Base-by-base conservation (phyloP, 208 protist genomes). In the Jaenimonas drosophilae region DNA sequence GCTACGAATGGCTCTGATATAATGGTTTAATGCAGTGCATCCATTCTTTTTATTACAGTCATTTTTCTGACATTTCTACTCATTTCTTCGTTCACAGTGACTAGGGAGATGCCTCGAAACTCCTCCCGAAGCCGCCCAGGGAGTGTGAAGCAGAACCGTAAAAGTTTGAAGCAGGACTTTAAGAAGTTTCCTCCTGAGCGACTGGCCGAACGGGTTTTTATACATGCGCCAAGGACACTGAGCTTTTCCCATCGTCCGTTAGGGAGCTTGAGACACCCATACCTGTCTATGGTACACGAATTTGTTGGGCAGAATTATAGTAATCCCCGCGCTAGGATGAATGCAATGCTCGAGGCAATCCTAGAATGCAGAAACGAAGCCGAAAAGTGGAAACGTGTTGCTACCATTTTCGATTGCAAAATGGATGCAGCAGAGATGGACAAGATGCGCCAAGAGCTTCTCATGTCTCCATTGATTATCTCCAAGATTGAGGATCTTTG, bases 221-320 rank as follows among this genome's bases (percentile, higher is more conserved):
- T 89, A 29, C 60, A 49, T 2, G 55, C 19, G 21, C 66, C 73
- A 1, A 55, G 81, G 27, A 45, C 59, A 5, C 50, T 90, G 33
- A 73, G 74, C 53, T 90, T 90, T 49, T 79, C 76, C 7, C 81
- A 90, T 44, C 58, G 81, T n/a, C 50, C 59, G 7, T n/a, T 71
- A 4, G 48, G 52, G 25, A 87, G 76, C 38, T 20, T 90, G 14
- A 59, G 81, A 7, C 81, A 90, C 44, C 81, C 81, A 3, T 80
- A 78, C 45, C 16, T 81, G 30, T 34, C 56, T n/a, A 47, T 90
- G 0, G 34, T 75, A 24, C 49, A 56, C 28, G 67, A 82, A 32
- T 47, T 41, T 0, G 48, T 76, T 9, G 44, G 67, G 38, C 38
- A 42, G 0, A 14, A 21, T 12, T 47, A 21, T 31, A 54, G 49